phyloP scores from a whole-genome alignment of 106 monocot species.

The Apostasia ramifera region DNA sequence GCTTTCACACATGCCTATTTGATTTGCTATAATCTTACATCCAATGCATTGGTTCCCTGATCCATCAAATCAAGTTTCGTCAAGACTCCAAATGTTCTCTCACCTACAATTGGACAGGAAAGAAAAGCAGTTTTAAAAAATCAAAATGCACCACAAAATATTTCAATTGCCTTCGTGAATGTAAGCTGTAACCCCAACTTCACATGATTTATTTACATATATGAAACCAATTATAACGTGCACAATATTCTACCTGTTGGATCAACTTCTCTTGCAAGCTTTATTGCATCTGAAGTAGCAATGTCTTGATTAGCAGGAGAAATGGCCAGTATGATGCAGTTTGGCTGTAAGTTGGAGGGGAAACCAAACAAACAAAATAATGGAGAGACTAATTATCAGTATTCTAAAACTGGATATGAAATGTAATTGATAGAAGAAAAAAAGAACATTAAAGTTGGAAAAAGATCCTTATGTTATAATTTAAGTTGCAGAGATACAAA shows the following conservation, averaged over 20 bases:
- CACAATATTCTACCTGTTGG: constrained; percentile 44
- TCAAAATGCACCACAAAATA: not conserved
- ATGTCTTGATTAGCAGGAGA: constrained; percentile 99
- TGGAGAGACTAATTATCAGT: not conserved
- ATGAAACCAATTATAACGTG: not conserved
- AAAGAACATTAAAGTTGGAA: not conserved
- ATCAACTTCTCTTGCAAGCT: constrained; percentile 96
- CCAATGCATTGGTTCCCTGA: constrained; percentile 96
- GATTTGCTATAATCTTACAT: constrained; percentile 37
- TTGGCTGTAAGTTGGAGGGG: constrained; percentile 51
- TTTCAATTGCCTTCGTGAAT: not conserved
- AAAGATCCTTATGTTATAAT: too few species aligned
- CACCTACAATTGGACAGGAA: constrained; percentile 42
- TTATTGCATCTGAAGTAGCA: constrained; percentile 99
- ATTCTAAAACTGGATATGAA: not conserved
- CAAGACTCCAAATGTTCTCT: constrained; percentile 97
- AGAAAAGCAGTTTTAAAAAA: not conserved
- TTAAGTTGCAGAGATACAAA: too few species aligned
- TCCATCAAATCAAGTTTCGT: constrained; percentile 99
- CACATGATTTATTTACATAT: too few species aligned
- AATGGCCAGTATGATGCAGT: constrained; percentile 89
- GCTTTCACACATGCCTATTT: too few species aligned
- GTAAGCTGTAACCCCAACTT: too few species aligned
- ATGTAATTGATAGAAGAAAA: not conserved
- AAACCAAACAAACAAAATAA: not conserved